A percentile compares a stretch with the other conserved stretches of the same genome.
Evolutionary conservation across 73 alveolate species (phyloP).

Genomic region (Durusdinium trenchii): DNA sequence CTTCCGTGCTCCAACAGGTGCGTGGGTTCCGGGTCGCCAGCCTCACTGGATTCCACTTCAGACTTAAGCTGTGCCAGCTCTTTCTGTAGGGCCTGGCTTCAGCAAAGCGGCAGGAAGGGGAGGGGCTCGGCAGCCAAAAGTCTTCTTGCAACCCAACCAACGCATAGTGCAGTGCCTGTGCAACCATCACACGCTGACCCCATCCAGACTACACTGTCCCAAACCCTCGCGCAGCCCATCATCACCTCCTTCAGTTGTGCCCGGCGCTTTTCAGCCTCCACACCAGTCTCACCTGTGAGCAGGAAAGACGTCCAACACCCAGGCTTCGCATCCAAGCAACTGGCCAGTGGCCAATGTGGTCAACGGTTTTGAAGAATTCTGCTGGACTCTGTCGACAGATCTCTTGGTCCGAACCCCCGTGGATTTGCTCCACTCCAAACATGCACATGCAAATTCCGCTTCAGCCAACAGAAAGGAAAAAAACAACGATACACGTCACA

Average conservation of each 20-base stretch:
- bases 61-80: slow-evolving; percentile 14
- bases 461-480: background rate
- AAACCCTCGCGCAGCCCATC: no score
- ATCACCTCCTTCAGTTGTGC: slow-evolving; percentile 25
- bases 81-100: slow-evolving; percentile 14
- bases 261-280: slow-evolving; percentile 14
- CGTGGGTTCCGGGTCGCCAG: no score
- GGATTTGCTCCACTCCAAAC: background rate
- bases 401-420: background rate
- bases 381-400: no score
- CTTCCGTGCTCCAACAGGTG: no score
- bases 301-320: background rate
- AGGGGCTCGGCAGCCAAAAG: background rate
- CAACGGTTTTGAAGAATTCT: no score
- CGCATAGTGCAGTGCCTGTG: background rate
- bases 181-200: background rate
- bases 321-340: background rate
- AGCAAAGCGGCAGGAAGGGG: background rate
- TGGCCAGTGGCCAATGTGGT: background rate
- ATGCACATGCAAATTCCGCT: background rate
- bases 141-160: background rate
- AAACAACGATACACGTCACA: no score
- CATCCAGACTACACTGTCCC: background rate
- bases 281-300: slow-evolving; percentile 43
- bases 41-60: slow-evolving; percentile 38